phyloP scores from a whole-genome alignment of 2,329 filamentous ascomycete species.

The Tolypocladium tundrense region DNA sequence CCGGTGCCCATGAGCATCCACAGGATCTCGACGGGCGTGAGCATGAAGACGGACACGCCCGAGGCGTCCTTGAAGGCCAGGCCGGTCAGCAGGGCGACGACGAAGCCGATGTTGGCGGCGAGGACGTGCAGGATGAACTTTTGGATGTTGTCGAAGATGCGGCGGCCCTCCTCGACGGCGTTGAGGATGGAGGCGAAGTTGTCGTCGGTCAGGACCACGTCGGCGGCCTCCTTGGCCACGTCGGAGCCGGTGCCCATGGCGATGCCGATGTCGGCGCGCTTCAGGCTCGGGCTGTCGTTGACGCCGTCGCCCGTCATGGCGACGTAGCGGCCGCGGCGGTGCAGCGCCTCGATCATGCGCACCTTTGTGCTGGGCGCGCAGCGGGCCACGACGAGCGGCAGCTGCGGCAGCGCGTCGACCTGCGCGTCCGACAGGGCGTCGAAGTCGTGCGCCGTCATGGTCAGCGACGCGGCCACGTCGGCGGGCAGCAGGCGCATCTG shows the following conservation, averaged over 20 bases:
- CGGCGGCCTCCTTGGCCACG: conserved; percentile 58
- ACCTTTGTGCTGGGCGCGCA: conserved; percentile 64
- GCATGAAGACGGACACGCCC: conserved; percentile 57
- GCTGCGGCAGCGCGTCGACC: conserved; percentile 50
- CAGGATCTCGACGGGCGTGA: conserved; percentile 63
- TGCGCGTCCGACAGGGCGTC: conserved; percentile 54
- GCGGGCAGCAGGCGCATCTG: conserved; percentile 40
- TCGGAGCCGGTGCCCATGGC: conserved; percentile 63
- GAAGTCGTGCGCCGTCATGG: conserved; percentile 57
- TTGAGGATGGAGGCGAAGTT: conserved; percentile 64
- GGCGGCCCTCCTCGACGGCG: conserved; percentile 59
- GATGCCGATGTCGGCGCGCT: conserved; percentile 60
- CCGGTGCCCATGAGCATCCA: conserved; percentile 76
- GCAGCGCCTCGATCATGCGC: conserved; percentile 64
- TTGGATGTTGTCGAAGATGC: conserved; percentile 66
- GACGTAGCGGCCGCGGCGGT: conserved; percentile 53
- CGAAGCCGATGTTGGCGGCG: conserved; percentile 60
- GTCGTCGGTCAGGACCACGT: conserved; percentile 61
- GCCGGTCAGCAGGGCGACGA: conserved; percentile 56
- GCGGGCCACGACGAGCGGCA: conserved; percentile 59
- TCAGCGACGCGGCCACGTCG: conserved; percentile 48
- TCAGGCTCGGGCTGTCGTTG: conserved; percentile 60
- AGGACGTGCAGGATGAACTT: conserved; percentile 61
- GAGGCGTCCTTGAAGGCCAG: conserved; percentile 57
- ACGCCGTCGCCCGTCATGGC: conserved; percentile 67